Evolutionary conservation across 164 flowering plant genomes (phyloP), one percentile per base, ranked within the genome.

Genomic region (Stephania cephalantha): DNA sequence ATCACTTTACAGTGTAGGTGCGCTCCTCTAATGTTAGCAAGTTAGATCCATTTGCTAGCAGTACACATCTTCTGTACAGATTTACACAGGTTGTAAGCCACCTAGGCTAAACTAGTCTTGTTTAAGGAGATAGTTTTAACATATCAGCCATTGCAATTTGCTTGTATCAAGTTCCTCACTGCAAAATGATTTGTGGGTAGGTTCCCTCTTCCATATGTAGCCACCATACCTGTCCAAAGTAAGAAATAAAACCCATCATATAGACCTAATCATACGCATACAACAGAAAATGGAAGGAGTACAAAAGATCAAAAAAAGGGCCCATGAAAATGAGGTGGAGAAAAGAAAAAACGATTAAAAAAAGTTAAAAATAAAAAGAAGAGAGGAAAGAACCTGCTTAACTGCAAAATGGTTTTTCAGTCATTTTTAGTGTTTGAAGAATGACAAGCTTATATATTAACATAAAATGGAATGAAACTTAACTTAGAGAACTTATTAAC

Each of bases 211-310:
- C 84, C 82, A 71, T 74, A 80, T 77, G 79, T 81, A 76, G 85
- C 83, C 79, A 78, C 75, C 76, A 73, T 30, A 85, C 91, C 90
- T 88, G 88, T 82, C 76, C 71, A 82, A 73, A 84, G 65, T 52
- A 75, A 35, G 76, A 85, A 81, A 77, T 74, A 72, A 73, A 82
- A 77, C 78, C 82, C 76, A 83, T 85, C 86, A 87, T 85, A 84
- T 81, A 76, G 85, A 84, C 79, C 78, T 82, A 66, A 76, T 48
- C 75, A 17, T 83, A 55, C 66, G 31, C 46, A 50, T 25, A 46
- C 74, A 63, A 58, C 70, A 66, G 44, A 66, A 22, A 35, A 64
- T 65, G 70, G 44, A 18, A 46, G 52, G 12, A 69, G 35, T 22
- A 46, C n/a, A 76, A 64, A 66, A 52, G 13, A 29, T 18, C 17